Evolutionary conservation across 345 rosid genomes (phyloP).

Genomic region (Adansonia digitata): DNA sequence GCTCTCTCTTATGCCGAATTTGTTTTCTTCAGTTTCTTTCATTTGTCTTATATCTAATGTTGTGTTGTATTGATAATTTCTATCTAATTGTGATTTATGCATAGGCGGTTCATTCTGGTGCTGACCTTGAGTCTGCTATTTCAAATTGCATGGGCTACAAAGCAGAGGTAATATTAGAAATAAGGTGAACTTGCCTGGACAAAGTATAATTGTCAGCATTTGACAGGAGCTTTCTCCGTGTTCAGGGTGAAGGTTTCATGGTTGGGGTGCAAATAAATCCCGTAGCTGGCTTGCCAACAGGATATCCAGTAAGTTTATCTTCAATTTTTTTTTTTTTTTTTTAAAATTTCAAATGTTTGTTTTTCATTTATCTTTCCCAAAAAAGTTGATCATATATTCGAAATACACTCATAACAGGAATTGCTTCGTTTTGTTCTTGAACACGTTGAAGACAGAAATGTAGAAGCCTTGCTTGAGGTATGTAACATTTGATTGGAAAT

Average conservation of each 20-base stretch:
- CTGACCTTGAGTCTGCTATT: conserved; percentile 96
- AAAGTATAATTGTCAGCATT: conserved; percentile 14
- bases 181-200: conserved; percentile 18
- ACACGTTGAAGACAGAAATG: conserved; percentile 85
- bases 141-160: conserved; percentile 93
- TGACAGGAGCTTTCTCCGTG: conserved; percentile 20
- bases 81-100: conserved; percentile 24
- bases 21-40: conserved; percentile 1
- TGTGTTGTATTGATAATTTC: background rate
- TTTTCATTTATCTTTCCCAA: background rate
- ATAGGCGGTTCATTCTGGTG: conserved; percentile 99
- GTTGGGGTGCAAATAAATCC: conserved; percentile 97
- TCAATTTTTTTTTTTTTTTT: too few species aligned
- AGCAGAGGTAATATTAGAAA: conserved; percentile 51
- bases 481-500: conserved; percentile 3
- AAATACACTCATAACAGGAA: conserved; percentile 43
- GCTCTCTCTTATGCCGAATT: background rate
- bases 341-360: conserved; percentile 18
- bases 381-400: conserved; percentile 8
- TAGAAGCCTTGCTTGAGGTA: conserved; percentile 91
- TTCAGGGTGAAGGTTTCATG: conserved; percentile 98
- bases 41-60: background rate
- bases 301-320: conserved; percentile 63
- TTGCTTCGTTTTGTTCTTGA: conserved; percentile 74
- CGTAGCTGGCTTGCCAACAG: conserved; percentile 80